A percentile compares a stretch with the other conserved stretches of the same genome.
These are phyloP conservation scores for Leccinum boreale DNA, from an alignment of 768 basidiomycete species.

Conservation along the genomic window DNA sequence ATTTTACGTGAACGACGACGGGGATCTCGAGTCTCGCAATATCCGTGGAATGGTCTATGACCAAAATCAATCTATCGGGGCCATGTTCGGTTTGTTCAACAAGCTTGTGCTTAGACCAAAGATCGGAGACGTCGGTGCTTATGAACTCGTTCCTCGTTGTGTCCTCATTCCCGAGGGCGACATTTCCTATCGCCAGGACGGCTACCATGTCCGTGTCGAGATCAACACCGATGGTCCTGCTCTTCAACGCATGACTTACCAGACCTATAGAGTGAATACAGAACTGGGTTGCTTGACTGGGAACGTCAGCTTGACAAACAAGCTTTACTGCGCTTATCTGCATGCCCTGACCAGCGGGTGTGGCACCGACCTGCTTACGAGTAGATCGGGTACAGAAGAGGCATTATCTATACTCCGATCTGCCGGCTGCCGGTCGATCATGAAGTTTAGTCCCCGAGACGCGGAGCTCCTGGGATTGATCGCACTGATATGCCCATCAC, in stretches of 20 bases:
- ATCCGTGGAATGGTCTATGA: conserved; percentile 35
- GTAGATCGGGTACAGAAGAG: conserved; percentile 42
- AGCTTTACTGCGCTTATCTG: conserved; percentile 39
- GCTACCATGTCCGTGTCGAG: conserved; percentile 17
- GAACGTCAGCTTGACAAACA: conserved; percentile 23
- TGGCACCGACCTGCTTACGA: conserved; percentile 42
- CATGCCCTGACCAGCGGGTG: conserved; percentile 44
- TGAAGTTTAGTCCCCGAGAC: conserved; percentile 30
- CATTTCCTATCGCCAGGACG: conserved; percentile 9
- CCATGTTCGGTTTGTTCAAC: conserved; percentile 42
- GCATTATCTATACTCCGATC: conserved; percentile 39
- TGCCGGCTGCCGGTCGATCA: conserved; percentile 39
- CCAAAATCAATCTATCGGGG: conserved; percentile 26
- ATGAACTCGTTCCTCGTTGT: conserved; percentile 9
- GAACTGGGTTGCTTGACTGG: conserved; percentile 30
- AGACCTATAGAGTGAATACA: conserved; percentile 30
- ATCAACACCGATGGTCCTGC: background rate
- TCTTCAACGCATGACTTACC: conserved; percentile 14
- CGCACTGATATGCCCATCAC: conserved; percentile 30
- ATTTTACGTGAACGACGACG: conserved; percentile 35
- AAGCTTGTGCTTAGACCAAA: conserved; percentile 39
- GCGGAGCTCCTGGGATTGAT: conserved; percentile 33
- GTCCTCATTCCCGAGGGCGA: conserved; percentile 41
- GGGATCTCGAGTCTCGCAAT: conserved; percentile 38
- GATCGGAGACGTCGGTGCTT: background rate